A percentile compares a stretch with the other conserved stretches of the same genome.
Evolutionary conservation across 768 basidiomycete species (phyloP).

Genomic region (Trametes villosa): DNA sequence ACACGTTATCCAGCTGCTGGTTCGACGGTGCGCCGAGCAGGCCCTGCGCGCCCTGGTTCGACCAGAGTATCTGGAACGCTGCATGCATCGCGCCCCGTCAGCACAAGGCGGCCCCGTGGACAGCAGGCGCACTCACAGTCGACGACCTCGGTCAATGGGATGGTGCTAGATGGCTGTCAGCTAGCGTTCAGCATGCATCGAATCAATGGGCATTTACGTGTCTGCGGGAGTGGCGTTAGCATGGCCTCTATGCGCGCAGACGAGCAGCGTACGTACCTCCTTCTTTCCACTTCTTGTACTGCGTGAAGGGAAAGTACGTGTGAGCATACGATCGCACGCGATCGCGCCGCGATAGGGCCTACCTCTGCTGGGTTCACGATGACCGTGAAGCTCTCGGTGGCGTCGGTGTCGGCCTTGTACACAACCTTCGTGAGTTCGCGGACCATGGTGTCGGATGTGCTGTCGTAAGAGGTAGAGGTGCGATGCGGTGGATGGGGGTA

Average conservation of each 20-base stretch:
- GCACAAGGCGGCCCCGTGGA: not conserved
- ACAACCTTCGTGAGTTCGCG: slow-evolving; percentile 63
- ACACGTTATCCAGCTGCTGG: slow-evolving; percentile 79
- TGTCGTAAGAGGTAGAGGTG: slow-evolving; percentile 4
- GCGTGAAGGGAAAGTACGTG: not conserved
- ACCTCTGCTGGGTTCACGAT: slow-evolving; percentile 73
- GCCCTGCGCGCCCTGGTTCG: slow-evolving; percentile 80
- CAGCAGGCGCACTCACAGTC: slow-evolving; percentile 59
- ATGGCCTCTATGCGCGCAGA: slow-evolving; percentile 10
- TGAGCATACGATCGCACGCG: slow-evolving; percentile 1
- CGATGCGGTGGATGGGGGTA: slow-evolving; percentile 1
- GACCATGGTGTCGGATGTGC: slow-evolving; percentile 34
- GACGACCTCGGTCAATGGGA: slow-evolving; percentile 77
- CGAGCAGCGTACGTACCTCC: slow-evolving; percentile 60
- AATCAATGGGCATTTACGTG: slow-evolving; percentile 56
- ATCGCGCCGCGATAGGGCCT: slow-evolving; percentile 23
- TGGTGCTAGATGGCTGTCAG: slow-evolving; percentile 48
- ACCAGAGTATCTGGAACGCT: slow-evolving; percentile 77
- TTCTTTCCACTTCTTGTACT: slow-evolving; percentile 81
- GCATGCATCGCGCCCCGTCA: not conserved
- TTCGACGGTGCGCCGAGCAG: slow-evolving; percentile 73
- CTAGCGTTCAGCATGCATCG: not conserved
- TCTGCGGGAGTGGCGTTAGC: slow-evolving; percentile 45
- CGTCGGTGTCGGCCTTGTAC: slow-evolving; percentile 77
- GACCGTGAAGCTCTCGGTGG: slow-evolving; percentile 73